Base-by-base conservation (phyloP, 306 rosid species). In the Clitoria ternatea region DNA sequence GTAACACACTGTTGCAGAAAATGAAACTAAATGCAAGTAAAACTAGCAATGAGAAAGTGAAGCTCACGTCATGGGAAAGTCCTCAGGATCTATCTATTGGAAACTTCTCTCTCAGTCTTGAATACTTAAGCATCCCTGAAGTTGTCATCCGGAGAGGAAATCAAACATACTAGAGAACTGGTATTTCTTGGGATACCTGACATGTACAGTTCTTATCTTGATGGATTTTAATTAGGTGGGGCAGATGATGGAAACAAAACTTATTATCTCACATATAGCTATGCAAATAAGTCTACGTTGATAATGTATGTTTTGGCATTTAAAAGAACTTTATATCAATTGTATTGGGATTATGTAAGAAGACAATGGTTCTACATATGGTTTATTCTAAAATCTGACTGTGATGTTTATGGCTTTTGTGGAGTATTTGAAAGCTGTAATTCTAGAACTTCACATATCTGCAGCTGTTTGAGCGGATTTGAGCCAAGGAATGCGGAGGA, bases 401-500 rank as follows among this genome's bases (percentile, higher is more conserved):
- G 96, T 37, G 79, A 79, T 55, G 29, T 13, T 17, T 83, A 81
- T 12, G 73, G 81, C 5, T 26, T 12, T 0, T 89, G 96, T 74
- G 96, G 90, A 5, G 19, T 37, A 1, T 77, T 73, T 43, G 39
- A 77, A 24, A 74, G 27, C 1, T 84, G 91, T 55, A 52, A 23
- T 57, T 18, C 49, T 0, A 13, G 26, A 19, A 0, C 0, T n/a
- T 32, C 70, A 10, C 83, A 90, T 0, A 18, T 71, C 7, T 86
- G 96, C 9, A 69, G 47, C 8, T 89, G 90, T 66, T 72, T 85
- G 55, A 29, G 23, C 24, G 92, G 92, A 19, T 89, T 73, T 66
- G 55, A 23, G 8, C 80, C 79, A 2, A 72, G 7, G 11, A 72
- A 66, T 7, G 24, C 0, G 32, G 45, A 74, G 27, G 84, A 69